phyloP scores from a whole-genome alignment of 176 grass and related monocot species.

The Oryza meyeriana region DNA sequence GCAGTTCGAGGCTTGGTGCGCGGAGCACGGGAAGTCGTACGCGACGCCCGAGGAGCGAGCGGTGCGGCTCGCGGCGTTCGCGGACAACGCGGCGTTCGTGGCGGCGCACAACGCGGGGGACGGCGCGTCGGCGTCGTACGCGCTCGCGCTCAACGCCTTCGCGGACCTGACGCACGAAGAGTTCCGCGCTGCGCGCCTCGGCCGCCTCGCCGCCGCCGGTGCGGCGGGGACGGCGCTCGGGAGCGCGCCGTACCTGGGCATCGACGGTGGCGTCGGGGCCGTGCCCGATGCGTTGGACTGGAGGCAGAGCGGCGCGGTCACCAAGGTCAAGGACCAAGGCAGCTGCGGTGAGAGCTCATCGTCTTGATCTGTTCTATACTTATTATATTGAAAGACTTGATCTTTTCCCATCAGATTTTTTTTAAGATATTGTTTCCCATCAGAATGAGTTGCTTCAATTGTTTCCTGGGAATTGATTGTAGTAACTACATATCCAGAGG shows the following conservation, averaged over 20 bases:
- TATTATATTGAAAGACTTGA: neutral
- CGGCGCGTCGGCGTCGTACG: conserved; percentile 26
- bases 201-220: conserved; percentile 20
- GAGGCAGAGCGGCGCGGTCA: conserved; percentile 65
- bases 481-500: neutral
- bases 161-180: conserved; percentile 61
- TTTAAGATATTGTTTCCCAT: too few relatives aligned
- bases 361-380: neutral
- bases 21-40: conserved; percentile 61
- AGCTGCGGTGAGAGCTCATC: conserved; percentile 52
- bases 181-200: conserved; percentile 60
- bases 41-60: conserved; percentile 56
- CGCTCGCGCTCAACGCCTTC: conserved; percentile 70
- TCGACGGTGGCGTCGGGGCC: neutral
- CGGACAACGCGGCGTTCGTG: conserved; percentile 65
- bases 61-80: conserved; percentile 57
- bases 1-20: conserved; percentile 74
- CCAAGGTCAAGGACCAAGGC: conserved; percentile 67
- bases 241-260: neutral
- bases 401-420: too few relatives aligned
- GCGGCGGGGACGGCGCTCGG: too few relatives aligned
- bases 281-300: conserved; percentile 61
- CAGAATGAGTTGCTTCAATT: neutral
- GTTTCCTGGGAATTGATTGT: neutral
- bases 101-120: conserved; percentile 47